A percentile compares a stretch with the other conserved stretches of the same genome.
phyloP scores from a whole-genome alignment of 257 asterid species.

The Jaltomata sinuosa region DNA sequence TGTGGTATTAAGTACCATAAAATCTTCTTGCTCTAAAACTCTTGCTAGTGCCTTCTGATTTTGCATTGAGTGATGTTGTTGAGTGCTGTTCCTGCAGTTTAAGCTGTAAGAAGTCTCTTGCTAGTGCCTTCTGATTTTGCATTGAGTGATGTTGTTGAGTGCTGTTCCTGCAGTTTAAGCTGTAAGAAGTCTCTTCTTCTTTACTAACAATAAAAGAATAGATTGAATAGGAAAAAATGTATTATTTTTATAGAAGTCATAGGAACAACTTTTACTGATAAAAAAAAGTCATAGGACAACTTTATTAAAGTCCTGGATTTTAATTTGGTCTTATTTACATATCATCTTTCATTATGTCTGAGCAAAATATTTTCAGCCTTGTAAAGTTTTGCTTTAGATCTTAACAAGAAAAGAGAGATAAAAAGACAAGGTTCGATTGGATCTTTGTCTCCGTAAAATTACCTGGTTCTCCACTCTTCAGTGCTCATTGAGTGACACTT shows the following conservation, averaged over 20 bases:
- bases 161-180: background rate
- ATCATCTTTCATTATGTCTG: background rate
- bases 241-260: background rate
- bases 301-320: background rate
- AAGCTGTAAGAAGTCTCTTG: too few species aligned
- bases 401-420: background rate
- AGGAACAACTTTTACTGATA: background rate
- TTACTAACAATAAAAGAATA: background rate
- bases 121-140: background rate
- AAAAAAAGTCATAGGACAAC: background rate
- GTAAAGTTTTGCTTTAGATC: background rate
- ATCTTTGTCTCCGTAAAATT: background rate
- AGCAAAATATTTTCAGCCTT: background rate
- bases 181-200: background rate
- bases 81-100: too few species aligned
- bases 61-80: background rate
- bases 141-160: background rate
- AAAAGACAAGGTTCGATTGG: background rate
- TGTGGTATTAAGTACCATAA: background rate
- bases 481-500: background rate
- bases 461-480: background rate
- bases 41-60: background rate
- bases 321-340: background rate
- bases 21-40: background rate
- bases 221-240: background rate